Evolutionary conservation across 768 basidiomycete genomes (phyloP), one percentile per base, ranked within the genome.

Genomic region (Suillus tomentosus): DNA sequence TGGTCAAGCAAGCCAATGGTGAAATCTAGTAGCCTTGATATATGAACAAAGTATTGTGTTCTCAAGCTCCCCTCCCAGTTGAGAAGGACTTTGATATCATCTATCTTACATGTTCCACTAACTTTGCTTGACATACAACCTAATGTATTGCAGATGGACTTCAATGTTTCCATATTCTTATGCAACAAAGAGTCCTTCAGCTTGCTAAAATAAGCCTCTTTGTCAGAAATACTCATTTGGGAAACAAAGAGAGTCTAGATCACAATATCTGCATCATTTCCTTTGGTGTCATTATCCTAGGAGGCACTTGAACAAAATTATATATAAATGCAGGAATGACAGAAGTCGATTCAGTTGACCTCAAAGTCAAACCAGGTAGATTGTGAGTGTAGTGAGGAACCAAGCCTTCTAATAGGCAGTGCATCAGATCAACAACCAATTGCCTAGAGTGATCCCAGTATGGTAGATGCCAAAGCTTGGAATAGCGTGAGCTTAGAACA

Each of bases 1-100:
- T 0, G 60, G 9, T 19, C 43, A 1, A 8, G 37, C 15, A 2
- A 70, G 53, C 69, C 66, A 70, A 10, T 31, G 13, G 5, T 43
- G 43, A 4, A 72, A 53, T 10, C 63, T 70, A 2, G 71, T 55
- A 7, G 40, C 63, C 61, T 62, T 53, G 6, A 63, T 69, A 65
- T 13, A 75, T 13, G 59, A 57, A 27, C 62, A 45, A 24, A 61
- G 65, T 48, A 60, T 68, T 61, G 53, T 67, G 27, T 8, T 50
- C 43, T 64, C 65, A 0, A 62, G 19, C 57, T 70, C 63, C 40
- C 53, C 70, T 66, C 66, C 64, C 66, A 67, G 5, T 63, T 1
- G 22, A 69, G 37, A 2, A 67, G 55, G 1, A 60, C 50, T 31
- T 62, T 67, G 1, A 24, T 31, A 13, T 60, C 67, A n/a, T 69